A percentile compares a stretch with the other conserved stretches of the same genome.
phyloP scores from a whole-genome alignment of 2,329 filamentous ascomycete genomes.

The Cercospora zeina region DNA sequence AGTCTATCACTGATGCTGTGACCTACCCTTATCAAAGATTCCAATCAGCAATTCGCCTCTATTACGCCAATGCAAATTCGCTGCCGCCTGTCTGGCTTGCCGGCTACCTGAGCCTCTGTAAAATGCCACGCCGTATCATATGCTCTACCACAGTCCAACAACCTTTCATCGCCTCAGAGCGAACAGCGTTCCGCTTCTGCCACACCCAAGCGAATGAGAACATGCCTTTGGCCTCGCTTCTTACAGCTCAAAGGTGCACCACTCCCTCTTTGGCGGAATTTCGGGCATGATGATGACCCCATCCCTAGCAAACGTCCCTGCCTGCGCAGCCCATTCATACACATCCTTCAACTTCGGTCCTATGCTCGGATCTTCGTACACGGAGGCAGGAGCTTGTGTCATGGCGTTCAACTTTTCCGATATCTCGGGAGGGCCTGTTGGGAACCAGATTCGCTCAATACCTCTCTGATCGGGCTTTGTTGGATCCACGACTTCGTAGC shows the following conservation, averaged over 20 bases:
- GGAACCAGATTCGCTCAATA: slow-evolving; percentile 22
- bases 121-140: background rate
- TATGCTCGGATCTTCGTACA: slow-evolving; percentile 59
- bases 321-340: slow-evolving; percentile 65
- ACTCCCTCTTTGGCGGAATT: slow-evolving; percentile 75
- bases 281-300: slow-evolving; percentile 67
- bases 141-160: background rate
- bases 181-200: background rate
- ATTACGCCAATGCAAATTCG: background rate
- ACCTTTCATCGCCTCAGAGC: background rate
- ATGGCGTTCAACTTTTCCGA: slow-evolving; percentile 47
- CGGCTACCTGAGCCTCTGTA: background rate
- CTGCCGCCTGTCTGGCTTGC: background rate
- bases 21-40: background rate
- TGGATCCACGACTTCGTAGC: slow-evolving; percentile 14
- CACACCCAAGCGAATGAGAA: background rate
- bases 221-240: background rate
- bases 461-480: background rate
- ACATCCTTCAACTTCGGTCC: slow-evolving; percentile 55
- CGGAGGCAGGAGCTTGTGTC: slow-evolving; percentile 59
- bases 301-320: slow-evolving; percentile 64
- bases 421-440: slow-evolving; percentile 58
- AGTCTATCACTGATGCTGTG: background rate
- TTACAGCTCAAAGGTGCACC: slow-evolving; percentile 50
- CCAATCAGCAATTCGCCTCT: background rate